phyloP scores from a whole-genome alignment of 352 stramenopile species.

The Phytophthora agathidicida region DNA sequence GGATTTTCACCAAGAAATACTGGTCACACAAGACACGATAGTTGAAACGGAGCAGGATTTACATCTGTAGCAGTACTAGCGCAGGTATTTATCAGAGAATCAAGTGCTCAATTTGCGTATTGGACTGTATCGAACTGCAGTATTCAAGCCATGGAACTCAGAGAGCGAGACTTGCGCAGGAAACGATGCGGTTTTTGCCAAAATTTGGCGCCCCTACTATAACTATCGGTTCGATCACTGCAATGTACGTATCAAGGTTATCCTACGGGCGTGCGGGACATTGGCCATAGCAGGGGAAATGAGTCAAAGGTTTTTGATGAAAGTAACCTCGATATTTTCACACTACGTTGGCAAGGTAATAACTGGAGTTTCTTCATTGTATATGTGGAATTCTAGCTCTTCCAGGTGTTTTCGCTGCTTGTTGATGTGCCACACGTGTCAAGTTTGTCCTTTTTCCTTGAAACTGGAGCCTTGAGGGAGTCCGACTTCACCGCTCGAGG shows the following conservation, averaged over 20 bases:
- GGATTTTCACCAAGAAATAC: conserved; percentile 21
- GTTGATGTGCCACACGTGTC: conserved; percentile 19
- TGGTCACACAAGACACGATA: neutral
- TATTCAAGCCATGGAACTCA: neutral
- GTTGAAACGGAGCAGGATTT: conserved; percentile 3
- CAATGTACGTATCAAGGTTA: conserved; percentile 9
- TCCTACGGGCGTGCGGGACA: conserved; percentile 3
- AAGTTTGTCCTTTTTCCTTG: conserved; percentile 27
- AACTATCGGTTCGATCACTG: conserved; percentile 19
- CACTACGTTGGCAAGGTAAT: too few relatives aligned
- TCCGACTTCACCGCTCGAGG: conserved; percentile 3
- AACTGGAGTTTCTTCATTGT: too few relatives aligned
- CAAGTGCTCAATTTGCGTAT: neutral
- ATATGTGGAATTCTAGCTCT: conserved; percentile 11
- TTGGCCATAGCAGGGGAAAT: conserved; percentile 14
- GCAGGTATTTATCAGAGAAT: neutral
- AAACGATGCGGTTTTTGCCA: conserved; percentile 25
- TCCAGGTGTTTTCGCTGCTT: conserved; percentile 29
- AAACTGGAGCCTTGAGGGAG: neutral
- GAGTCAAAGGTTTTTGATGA: conserved; percentile 18
- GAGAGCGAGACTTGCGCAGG: conserved; percentile 19
- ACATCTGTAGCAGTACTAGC: neutral
- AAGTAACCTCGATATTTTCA: neutral
- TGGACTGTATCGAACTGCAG: neutral
- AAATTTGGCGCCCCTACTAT: conserved; percentile 26